Base-by-base conservation (phyloP, 805 yeast genomes). In the Candida ipomoeae region DNA sequence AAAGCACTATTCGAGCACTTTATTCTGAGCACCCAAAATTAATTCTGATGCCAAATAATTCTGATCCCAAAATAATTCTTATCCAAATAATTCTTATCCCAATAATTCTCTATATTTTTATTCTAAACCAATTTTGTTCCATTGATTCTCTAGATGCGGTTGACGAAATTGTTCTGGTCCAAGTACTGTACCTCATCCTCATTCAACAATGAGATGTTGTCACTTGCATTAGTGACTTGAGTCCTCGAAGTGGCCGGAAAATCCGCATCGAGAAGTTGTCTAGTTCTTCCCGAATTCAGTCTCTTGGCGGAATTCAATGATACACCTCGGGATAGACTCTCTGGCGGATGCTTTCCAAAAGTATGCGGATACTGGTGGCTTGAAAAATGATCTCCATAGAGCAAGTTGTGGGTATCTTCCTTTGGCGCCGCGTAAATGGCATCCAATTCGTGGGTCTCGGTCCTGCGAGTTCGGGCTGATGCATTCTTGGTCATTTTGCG, bases 401-500 rank as follows among this genome's bases (percentile, higher is more conserved):
- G 55, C n/a, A 64, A 40, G 13, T 59, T 49, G 29, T 46, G 56
- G 4, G 67, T 57, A 18, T 63, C 67, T 17, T 59, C 61, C 46
- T 58, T 59, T 11, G 55, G 57, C 1, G 58, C 55, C 6, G 56
- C 37, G 34, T 37, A 20, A n/a, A 44, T 13, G 48, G 46, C 34
- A 34, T 29, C n/a, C 35, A 36, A n/a, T 40, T 33, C 18, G 18
- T 31, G 8, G 36, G 50, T 7, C 49, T 45, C 26, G 35, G 36
- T 29, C 46, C 46, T n/a, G 33, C 33, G 29, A 49, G 54, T 49
- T 8, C 74, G 61, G 3, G 69, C 71, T 3, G 75, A 64, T 4
- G 66, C 51, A 33, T 66, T 69, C 42, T 63, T 59, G 1, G 75
- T 62, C 44, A 73, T 58, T 31, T 69, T 62, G 46, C 67, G 69